Conservation (phyloP, 257 asterid genomes). For the Solanum clarkiae region DNA sequence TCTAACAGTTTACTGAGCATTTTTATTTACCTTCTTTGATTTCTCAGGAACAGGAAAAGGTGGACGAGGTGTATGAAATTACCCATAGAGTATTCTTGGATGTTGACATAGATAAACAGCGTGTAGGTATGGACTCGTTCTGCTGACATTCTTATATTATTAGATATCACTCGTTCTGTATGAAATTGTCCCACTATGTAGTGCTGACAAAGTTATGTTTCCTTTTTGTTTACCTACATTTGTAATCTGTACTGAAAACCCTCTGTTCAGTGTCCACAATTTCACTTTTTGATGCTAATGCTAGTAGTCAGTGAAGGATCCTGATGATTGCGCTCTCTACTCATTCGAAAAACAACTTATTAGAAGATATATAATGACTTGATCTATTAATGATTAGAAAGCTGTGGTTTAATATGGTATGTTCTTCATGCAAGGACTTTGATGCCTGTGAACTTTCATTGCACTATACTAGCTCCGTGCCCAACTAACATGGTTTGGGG, state of each 20-base stretch:
- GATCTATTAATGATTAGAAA: neutral
- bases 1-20: neutral
- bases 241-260: neutral
- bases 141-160: neutral
- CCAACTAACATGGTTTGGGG: neutral
- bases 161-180: neutral
- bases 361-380: neutral
- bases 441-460: neutral
- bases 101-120: constrained; percentile 91
- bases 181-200: neutral
- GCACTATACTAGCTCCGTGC: neutral
- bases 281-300: neutral
- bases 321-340: neutral
- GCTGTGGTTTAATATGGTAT: neutral
- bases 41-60: constrained; percentile 39
- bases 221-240: neutral
- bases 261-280: neutral
- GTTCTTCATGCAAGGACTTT: neutral
- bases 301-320: neutral
- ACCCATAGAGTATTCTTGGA: constrained; percentile 89
- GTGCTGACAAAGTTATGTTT: neutral
- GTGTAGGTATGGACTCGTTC: constrained; percentile 31
- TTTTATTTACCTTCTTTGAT: neutral
- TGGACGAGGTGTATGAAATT: constrained; percentile 58
- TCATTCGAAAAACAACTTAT: neutral